Percentiles rank a stretch among this genome's conserved stretches.
Conservation (phyloP, 768 basidiomycete species). For the Russula lepida region DNA sequence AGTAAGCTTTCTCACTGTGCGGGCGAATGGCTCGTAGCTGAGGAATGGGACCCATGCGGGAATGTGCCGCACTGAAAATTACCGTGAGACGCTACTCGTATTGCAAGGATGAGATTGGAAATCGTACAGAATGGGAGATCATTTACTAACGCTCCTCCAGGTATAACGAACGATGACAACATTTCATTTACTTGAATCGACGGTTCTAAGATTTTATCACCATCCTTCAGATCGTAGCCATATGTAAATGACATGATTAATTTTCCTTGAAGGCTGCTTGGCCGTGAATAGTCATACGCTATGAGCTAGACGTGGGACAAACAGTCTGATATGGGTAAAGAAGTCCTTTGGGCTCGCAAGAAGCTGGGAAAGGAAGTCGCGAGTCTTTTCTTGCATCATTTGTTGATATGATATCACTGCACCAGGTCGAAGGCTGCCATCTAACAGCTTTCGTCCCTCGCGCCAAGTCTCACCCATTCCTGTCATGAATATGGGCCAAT, state of each 20-base stretch:
- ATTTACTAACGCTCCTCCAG: slow-evolving; percentile 1
- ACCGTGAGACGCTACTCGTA: not conserved
- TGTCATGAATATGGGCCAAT: not conserved
- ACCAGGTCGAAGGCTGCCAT: no score
- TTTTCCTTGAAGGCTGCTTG: not conserved
- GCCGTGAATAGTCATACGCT: not conserved
- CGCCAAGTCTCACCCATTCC: not conserved
- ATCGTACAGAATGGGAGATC: slow-evolving; percentile 10
- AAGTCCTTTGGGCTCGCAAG: not conserved
- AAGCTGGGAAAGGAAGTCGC: not conserved
- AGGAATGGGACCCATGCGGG: not conserved
- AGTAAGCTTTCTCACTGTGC: not conserved
- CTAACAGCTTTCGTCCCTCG: no score
- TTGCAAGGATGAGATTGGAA: no score
- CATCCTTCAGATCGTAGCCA: slow-evolving; percentile 1
- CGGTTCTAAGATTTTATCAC: not conserved
- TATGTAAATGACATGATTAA: not conserved
- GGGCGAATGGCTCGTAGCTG: not conserved
- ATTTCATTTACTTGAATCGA: not conserved
- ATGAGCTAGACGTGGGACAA: no score
- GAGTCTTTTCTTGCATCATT: not conserved
- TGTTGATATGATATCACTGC: not conserved
- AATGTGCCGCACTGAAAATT: not conserved
- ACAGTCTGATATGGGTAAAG: not conserved
- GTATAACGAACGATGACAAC: not conserved